Base-by-base conservation (phyloP, 805 yeast genomes). In the Ascoidea tarda region DNA sequence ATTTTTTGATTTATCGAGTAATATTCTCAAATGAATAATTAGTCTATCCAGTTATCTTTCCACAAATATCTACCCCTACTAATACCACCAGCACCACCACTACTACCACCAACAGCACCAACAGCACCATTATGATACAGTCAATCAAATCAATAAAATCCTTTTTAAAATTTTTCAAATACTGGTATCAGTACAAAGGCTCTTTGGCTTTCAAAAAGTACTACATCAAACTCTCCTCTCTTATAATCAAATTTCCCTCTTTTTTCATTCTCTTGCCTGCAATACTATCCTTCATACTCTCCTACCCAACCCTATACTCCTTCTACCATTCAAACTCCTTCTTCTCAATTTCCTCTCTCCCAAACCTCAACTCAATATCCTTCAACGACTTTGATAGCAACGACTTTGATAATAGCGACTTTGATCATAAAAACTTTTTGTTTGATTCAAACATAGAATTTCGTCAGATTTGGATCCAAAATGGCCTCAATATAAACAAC, bases 191-290 rank as follows among this genome's bases (percentile, higher is more conserved):
- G 8, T 38, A 38, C 14, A 38, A 38, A 38, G 44, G 44, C 14
- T 38, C 44, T 10, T 38, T 38, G 14, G 14, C 8, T 38, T 38
- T 38, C 14, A 38, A 38, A 38, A 38, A 38, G 14, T 10, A 38
- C 14, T 38, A 38, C 14, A 10, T 10, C 14, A 38, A 38, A 10
- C 14, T 38, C 8, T 38, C 44, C 8, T 10, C 14, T 38, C 14
- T 38, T n/a, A 63, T 73, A n/a, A 59, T 69, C 16, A 63, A 58
- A 55, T 63, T 65, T 46, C 78, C 77, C 5, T 59, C 69, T 33
- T 57, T 62, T 3, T 74, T 67, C 58, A 78, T 78, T 32, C 65
- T 79, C 6, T 66, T 74, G 68, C 81, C 83, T 1, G 66, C 74
- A 4, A 60, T 78, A 2, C 53, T 76, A 2, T 69, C 72, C 6